phyloP scores from a whole-genome alignment of 345 rosid genomes.

The Lepidium sativum region DNA sequence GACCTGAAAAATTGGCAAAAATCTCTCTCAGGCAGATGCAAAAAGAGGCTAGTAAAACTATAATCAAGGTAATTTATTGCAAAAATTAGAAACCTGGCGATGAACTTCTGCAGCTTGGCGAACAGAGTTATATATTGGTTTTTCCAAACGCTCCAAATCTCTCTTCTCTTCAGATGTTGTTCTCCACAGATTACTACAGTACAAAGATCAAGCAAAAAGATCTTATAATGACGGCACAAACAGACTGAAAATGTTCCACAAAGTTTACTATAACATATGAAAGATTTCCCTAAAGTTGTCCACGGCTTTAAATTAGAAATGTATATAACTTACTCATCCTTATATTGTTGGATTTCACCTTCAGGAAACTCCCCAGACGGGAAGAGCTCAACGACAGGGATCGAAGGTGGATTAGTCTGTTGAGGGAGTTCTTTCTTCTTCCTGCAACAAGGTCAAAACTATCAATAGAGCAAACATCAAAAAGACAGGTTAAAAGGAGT shows the following conservation, averaged over 20 bases:
- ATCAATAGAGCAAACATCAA: background rate
- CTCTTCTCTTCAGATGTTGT: slow-evolving; percentile 94
- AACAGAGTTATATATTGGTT: slow-evolving; percentile 80
- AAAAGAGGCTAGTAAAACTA: background rate
- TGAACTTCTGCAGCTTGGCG: slow-evolving; percentile 99
- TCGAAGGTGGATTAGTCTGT: slow-evolving; percentile 88
- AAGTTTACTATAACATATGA: background rate
- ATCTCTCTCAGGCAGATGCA: background rate
- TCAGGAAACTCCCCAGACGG: slow-evolving; percentile 95
- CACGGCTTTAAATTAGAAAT: background rate
- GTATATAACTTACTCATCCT: slow-evolving; percentile 66
- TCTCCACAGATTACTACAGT: slow-evolving; percentile 82
- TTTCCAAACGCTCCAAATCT: slow-evolving; percentile 77
- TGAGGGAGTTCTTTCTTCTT: slow-evolving; percentile 68
- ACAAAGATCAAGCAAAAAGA: slow-evolving; percentile 1
- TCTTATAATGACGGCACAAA: background rate
- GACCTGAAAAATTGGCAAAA: slow-evolving; percentile 34
- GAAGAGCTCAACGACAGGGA: slow-evolving; percentile 66
- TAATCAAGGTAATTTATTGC: background rate
- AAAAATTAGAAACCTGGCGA: slow-evolving; percentile 56
- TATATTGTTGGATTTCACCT: slow-evolving; percentile 95
- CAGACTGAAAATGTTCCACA: background rate
- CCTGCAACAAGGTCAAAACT: slow-evolving; percentile 32
- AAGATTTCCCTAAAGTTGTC: background rate
- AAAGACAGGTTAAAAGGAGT: background rate